Evolutionary conservation across 345 rosid species (phyloP).

Genomic region (Barbarea vulgaris): DNA sequence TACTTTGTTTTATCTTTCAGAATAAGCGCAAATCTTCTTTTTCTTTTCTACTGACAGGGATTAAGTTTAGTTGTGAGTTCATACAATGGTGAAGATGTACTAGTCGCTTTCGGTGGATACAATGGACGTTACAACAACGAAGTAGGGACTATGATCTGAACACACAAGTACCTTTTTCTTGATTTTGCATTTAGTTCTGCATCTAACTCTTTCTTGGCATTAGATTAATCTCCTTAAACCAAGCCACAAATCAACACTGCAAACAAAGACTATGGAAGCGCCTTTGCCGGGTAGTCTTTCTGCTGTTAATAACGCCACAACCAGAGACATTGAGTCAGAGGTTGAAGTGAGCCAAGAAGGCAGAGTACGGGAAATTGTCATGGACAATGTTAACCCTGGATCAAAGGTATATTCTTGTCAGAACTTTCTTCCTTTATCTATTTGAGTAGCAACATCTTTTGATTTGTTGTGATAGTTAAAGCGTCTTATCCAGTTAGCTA

Average conservation of each 20-base stretch:
- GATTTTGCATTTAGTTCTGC: conserved; percentile 10
- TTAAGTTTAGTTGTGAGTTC: conserved; percentile 88
- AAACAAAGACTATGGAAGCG: conserved; percentile 58
- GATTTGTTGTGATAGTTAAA: background rate
- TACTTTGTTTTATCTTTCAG: conserved; percentile 18
- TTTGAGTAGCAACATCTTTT: background rate
- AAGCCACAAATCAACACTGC: conserved; percentile 87
- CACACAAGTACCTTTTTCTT: conserved; percentile 1
- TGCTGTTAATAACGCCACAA: conserved; percentile 65
- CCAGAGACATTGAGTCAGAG: conserved; percentile 87
- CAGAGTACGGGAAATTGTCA: conserved; percentile 81
- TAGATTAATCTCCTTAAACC: conserved; percentile 94
- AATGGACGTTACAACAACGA: conserved; percentile 94
- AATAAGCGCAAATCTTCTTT: background rate
- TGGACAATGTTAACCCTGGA: conserved; percentile 68
- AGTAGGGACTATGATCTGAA: conserved; percentile 47
- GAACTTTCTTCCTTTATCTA: background rate
- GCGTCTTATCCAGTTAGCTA: background rate
- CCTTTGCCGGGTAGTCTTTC: conserved; percentile 80
- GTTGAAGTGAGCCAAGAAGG: conserved; percentile 75
- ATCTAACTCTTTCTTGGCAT: conserved; percentile 32
- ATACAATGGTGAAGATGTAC: conserved; percentile 77
- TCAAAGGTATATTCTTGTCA: conserved; percentile 50
- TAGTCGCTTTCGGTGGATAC: conserved; percentile 96
- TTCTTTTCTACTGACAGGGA: conserved; percentile 57